Evolutionary conservation across 164 flowering plant species (phyloP), one percentile per base, ranked within the genome.

Genomic region (Annona squamosa): DNA sequence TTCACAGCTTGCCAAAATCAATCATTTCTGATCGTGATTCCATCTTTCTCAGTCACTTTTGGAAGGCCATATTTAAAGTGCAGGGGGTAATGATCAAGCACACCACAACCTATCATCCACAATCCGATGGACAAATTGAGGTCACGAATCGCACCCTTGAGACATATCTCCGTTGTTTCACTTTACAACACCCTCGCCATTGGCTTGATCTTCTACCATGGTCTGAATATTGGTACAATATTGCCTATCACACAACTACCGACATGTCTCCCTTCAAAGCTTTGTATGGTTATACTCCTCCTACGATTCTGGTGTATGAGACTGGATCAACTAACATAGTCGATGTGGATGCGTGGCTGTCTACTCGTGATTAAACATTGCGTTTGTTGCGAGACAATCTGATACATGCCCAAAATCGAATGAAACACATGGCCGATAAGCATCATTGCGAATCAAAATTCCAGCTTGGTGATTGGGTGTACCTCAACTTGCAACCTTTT

Each of bases 1-100:
- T 72, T 2, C 74, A 62, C 19, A 61, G 67, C 43, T 44, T 72
- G 74, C 74, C 68, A 2, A 17, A 1, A n/a, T 63, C 74, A 13
- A 44, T 63, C 0, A 70, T 73, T 5, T 44, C 9, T 5, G 48
- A 16, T 19, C 3, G 5, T 12, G 37, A 68, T 37, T 56, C 37
- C 9, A 18, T 7, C 5, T 68, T 68, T 1, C 9, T 19, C 4
- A 44, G 48, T 37, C 7, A 16, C 12, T 68, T 68, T 44, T 68
- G 71, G 71, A 44, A 68, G 19, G 71, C 45, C n/a, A n/a, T 68
- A 13, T 68, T 68, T 44, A 45, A 68, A 19, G 10, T 68, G 4
- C 48, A 68, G 17, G 71, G 71, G 4, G 46, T 19, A 13, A 10
- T 2, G 37, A 16, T 68, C 3, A 7, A 46, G 12, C 13, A 45